Evolutionary conservation across 257 asterid genomes (phyloP).

Genomic region (Jacaranda mimosifolia): DNA sequence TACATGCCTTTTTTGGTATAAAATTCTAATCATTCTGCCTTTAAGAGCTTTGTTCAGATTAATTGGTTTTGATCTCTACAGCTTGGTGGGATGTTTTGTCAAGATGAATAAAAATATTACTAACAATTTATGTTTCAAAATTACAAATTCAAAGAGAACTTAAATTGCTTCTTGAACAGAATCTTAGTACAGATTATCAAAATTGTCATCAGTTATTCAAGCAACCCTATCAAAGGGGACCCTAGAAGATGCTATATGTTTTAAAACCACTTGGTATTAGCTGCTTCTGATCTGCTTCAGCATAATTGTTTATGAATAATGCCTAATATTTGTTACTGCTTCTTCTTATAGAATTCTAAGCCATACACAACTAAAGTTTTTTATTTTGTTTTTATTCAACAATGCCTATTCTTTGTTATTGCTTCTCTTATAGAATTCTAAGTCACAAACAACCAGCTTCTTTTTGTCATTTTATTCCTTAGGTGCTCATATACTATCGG

Average conservation of each 20-base stretch:
- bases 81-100: not conserved
- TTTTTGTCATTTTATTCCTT: constrained; percentile 33
- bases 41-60: not conserved
- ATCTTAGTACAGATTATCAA: not conserved
- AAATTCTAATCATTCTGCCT: not conserved
- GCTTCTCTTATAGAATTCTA: constrained; percentile 22
- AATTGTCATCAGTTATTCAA: not conserved
- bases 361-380: constrained; percentile 6
- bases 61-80: constrained; percentile 1
- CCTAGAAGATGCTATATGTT: constrained; percentile 16
- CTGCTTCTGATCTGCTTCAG: not conserved
- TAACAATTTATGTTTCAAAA: not conserved
- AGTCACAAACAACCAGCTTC: constrained; percentile 10
- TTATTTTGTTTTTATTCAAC: constrained; percentile 23
- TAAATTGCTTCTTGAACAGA: not conserved
- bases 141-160: not conserved
- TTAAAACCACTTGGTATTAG: not conserved
- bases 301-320: not conserved
- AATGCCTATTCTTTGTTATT: constrained; percentile 30
- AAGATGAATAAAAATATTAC: constrained; percentile 4
- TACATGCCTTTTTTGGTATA: not conserved
- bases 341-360: constrained; percentile 23
- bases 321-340: constrained; percentile 30
- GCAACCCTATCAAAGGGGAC: constrained; percentile 5
- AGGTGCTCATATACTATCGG: constrained; percentile 98